A percentile compares a stretch with the other conserved stretches of the same genome.
phyloP scores from a whole-genome alignment of 495 filamentous ascomycete genomes.

The Trichoderma gamsii region DNA sequence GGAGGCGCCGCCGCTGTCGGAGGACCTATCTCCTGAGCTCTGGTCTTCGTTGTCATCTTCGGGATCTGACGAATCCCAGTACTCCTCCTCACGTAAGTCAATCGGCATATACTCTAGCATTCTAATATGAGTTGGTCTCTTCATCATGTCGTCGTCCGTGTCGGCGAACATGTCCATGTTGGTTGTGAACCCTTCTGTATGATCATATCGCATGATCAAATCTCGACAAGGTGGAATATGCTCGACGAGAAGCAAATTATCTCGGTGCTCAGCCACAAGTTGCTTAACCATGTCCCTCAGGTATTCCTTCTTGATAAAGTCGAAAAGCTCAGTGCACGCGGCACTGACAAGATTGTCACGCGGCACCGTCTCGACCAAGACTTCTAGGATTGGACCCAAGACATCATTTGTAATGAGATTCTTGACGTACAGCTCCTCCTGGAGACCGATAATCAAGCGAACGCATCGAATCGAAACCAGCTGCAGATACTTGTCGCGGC shows the following conservation, averaged over 20 bases:
- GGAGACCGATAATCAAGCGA: constrained; percentile 74
- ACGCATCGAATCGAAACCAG: constrained; percentile 93
- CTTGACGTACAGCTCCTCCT: constrained; percentile 88
- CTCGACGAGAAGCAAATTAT: constrained; percentile 67
- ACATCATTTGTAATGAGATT: constrained; percentile 79
- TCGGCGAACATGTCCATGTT: constrained; percentile 51
- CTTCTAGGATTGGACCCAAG: constrained; percentile 81
- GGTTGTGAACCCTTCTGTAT: constrained; percentile 60
- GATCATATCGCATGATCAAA: constrained; percentile 73
- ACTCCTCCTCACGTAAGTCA: constrained; percentile 84
- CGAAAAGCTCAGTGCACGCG: constrained; percentile 93
- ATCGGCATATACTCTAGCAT: constrained; percentile 61
- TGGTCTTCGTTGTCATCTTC: constrained; percentile 52
- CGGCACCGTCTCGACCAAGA: constrained; percentile 85
- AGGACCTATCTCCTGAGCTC: constrained; percentile 2
- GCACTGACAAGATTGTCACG: constrained; percentile 95
- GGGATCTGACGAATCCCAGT: constrained; percentile 90
- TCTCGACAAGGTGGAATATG: constrained; percentile 83
- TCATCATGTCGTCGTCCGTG: constrained; percentile 42
- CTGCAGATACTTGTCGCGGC: constrained; percentile 88
- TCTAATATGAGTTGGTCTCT: constrained; percentile 59
- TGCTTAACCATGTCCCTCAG: constrained; percentile 77
- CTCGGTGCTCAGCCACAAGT: constrained; percentile 82
- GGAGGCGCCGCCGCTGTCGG: constrained; percentile 45
- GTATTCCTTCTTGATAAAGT: constrained; percentile 80